Evolutionary conservation across 2,329 filamentous ascomycete species (phyloP).

Genomic region (Cladosporium colombiae): DNA sequence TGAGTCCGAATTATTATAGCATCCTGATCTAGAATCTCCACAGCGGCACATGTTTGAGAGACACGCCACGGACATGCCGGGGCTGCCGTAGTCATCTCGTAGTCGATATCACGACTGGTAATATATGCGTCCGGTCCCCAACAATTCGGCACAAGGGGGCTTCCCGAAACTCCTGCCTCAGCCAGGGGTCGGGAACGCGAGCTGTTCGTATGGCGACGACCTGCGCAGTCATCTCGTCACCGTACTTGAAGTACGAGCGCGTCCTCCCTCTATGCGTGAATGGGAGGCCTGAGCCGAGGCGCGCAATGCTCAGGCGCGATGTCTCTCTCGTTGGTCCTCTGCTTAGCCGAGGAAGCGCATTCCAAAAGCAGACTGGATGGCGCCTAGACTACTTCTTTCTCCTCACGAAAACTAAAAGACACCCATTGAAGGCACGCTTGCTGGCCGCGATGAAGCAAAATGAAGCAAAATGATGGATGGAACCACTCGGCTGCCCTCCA

Average conservation of each 20-base stretch:
- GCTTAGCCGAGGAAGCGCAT: neutral
- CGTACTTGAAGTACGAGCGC: neutral
- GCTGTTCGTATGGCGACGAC: neutral
- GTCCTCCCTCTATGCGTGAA: neutral
- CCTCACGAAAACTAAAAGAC: neutral
- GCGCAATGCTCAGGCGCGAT: neutral
- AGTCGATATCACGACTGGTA: neutral
- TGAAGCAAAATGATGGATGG: neutral
- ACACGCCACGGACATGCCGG: neutral
- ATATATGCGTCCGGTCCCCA: neutral
- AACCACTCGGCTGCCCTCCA: neutral
- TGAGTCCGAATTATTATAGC: neutral
- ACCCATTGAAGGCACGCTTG: neutral
- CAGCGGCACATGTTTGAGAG: neutral
- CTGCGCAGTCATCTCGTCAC: neutral
- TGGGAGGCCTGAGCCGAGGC: neutral
- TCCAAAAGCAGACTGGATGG: neutral
- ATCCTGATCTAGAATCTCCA: constrained; percentile 3
- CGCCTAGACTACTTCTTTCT: neutral
- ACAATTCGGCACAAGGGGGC: neutral
- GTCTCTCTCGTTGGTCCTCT: neutral
- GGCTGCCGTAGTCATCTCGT: neutral
- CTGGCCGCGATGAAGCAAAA: neutral
- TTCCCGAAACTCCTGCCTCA: neutral
- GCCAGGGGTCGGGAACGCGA: neutral